Conservation (phyloP, 805 yeast genomes). For the Torulaspora gathmanii region DNA sequence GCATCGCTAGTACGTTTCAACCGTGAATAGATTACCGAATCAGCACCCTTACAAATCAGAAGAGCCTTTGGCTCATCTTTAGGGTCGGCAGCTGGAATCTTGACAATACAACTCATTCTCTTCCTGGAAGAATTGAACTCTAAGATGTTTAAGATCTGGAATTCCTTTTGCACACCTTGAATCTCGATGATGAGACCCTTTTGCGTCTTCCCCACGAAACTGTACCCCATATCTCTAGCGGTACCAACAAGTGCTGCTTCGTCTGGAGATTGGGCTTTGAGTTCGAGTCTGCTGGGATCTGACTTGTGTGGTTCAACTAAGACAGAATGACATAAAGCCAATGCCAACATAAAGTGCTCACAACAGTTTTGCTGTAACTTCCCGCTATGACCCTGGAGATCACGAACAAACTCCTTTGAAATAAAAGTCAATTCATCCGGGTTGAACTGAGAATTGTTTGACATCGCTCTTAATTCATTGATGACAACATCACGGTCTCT, state of each 20-base stretch:
- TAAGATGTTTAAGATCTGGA: conserved; percentile 62
- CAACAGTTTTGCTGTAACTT: conserved; percentile 49
- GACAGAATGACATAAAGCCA: conserved; percentile 78
- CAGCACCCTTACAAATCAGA: conserved; percentile 80
- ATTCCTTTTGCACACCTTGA: conserved; percentile 67
- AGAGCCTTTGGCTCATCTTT: conserved; percentile 54
- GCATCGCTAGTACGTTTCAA: conserved; percentile 40
- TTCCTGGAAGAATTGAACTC: conserved; percentile 83
- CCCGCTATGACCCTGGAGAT: conserved; percentile 46
- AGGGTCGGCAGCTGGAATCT: conserved; percentile 49
- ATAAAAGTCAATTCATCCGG: conserved; percentile 66
- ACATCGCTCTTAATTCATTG: conserved; percentile 38
- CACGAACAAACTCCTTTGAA: conserved; percentile 61
- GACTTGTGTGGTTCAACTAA: conserved; percentile 61
- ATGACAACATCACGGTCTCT: conserved; percentile 60
- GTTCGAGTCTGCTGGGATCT: conserved; percentile 49
- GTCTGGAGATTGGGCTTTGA: conserved; percentile 82
- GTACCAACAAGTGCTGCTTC: conserved; percentile 83
- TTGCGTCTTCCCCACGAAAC: conserved; percentile 61
- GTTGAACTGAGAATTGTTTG: conserved; percentile 40
- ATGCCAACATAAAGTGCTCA: conserved; percentile 71
- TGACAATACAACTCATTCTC: conserved; percentile 80
- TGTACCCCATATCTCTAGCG: conserved; percentile 72
- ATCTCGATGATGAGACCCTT: conserved; percentile 61
- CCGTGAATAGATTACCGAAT: conserved; percentile 69